Evolutionary conservation across 345 rosid genomes (phyloP).

Genomic region (Eucalyptus leucophloia): DNA sequence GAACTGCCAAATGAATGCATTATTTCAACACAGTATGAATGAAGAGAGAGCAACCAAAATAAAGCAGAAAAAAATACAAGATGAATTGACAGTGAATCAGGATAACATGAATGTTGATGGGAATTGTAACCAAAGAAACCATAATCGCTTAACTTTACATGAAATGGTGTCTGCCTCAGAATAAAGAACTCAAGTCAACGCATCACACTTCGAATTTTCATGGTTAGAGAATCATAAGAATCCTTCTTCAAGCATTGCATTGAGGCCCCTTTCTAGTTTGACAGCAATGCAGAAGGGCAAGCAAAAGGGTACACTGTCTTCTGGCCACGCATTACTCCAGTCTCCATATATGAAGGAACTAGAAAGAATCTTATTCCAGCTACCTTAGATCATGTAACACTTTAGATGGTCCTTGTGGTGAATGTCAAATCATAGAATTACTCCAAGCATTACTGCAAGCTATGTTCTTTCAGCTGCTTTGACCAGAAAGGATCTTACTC

Average conservation of each 20-base stretch:
- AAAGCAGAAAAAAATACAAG: background rate
- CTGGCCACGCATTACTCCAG: background rate
- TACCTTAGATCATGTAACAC: too few species aligned
- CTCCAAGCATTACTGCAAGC: background rate
- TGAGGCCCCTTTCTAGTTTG: background rate
- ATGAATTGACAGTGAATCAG: background rate
- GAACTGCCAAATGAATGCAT: background rate
- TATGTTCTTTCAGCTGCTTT: background rate
- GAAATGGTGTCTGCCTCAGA: background rate
- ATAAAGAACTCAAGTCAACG: background rate
- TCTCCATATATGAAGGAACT: background rate
- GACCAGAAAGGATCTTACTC: background rate
- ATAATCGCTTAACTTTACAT: background rate
- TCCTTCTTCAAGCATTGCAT: background rate
- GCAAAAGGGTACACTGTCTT: background rate
- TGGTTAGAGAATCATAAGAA: background rate
- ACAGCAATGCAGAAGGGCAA: background rate
- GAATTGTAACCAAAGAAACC: background rate
- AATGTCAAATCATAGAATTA: too few species aligned
- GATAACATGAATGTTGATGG: background rate
- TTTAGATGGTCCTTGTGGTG: too few species aligned
- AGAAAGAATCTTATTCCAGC: background rate
- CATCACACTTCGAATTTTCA: background rate
- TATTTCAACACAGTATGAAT: background rate
- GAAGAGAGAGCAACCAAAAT: background rate